phyloP scores from a whole-genome alignment of 2,329 filamentous ascomycete species.

The Pleoardoris graminearum region DNA sequence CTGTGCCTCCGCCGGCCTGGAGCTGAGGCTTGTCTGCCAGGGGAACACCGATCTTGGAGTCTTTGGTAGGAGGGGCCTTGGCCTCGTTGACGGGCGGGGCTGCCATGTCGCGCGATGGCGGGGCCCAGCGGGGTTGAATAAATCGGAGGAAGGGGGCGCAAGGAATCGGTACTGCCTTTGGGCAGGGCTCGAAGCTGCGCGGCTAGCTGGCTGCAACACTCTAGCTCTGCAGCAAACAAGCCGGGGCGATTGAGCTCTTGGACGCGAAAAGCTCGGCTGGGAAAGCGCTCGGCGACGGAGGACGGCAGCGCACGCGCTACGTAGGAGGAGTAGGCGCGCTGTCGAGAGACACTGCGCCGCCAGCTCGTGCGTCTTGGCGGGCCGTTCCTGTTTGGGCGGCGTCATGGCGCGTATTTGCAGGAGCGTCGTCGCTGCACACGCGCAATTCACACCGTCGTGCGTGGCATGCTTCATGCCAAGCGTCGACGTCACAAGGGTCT shows the following conservation, averaged over 20 bases:
- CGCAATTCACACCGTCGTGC: background rate
- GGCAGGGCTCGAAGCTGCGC: background rate
- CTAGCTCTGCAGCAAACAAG: conserved; percentile 3
- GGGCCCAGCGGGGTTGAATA: background rate
- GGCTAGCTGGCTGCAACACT: background rate
- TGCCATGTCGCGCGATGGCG: background rate
- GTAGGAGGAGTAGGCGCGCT: background rate
- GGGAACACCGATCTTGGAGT: conserved; percentile 38
- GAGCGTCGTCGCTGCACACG: background rate
- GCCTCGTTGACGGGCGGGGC: conserved; percentile 17
- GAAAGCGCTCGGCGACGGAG: background rate
- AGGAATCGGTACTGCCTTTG: no score
- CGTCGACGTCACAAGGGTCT: conserved; percentile 14
- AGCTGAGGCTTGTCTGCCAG: conserved; percentile 40
- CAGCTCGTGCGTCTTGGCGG: conserved; percentile 10
- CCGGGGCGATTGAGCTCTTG: conserved; percentile 1
- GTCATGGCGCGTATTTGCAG: conserved; percentile 1
- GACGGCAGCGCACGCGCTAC: background rate
- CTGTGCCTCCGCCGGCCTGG: conserved; percentile 45
- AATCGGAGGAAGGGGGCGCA: no score
- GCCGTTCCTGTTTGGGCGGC: conserved; percentile 10
- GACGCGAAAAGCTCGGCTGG: background rate
- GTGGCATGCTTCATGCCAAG: conserved; percentile 10
- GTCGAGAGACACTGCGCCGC: background rate
- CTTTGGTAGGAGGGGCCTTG: conserved; percentile 20